Evolutionary conservation across 2,329 filamentous ascomycete genomes (phyloP).

Genomic region (Epichloe sylvatica): DNA sequence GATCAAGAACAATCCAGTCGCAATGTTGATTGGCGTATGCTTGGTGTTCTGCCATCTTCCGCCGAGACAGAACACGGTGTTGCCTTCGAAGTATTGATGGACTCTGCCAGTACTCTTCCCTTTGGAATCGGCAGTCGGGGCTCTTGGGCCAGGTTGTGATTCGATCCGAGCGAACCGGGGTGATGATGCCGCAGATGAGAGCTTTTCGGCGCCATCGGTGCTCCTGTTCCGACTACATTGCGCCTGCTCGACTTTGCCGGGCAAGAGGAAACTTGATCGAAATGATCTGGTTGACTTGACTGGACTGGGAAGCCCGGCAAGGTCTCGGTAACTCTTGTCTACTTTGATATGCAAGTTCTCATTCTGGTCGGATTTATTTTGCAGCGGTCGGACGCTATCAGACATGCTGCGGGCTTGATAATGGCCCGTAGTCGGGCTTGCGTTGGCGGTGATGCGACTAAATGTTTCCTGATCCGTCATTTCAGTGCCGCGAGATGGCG

Average conservation of each 20-base stretch:
- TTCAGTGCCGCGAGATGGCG: conserved; percentile 67
- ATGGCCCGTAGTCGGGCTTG: conserved; percentile 53
- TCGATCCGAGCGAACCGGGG: conserved; percentile 46
- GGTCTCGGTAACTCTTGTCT: conserved; percentile 42
- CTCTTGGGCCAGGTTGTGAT: conserved; percentile 11
- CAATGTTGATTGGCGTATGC: conserved; percentile 77
- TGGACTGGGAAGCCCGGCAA: conserved; percentile 41
- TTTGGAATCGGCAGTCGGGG: conserved; percentile 7
- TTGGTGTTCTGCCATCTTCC: conserved; percentile 80
- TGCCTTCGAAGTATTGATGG: conserved; percentile 86
- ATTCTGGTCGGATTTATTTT: conserved; percentile 26
- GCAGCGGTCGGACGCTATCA: conserved; percentile 68
- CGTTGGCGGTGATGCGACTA: conserved; percentile 59
- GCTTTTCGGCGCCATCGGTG: conserved; percentile 59
- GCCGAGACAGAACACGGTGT: conserved; percentile 76
- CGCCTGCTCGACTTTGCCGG: conserved; percentile 38
- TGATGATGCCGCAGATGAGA: conserved; percentile 69
- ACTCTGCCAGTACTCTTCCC: conserved; percentile 46
- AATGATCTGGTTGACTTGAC: conserved; percentile 64
- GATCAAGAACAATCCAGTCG: conserved; percentile 67
- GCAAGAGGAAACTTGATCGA: conserved; percentile 58
- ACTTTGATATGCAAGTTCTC: conserved; percentile 42
- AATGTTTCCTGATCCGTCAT: conserved; percentile 60
- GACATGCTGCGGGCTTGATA: conserved; percentile 47
- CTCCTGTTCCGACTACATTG: conserved; percentile 38